Evolutionary conservation across 1,284 basidiomycete species (phyloP).

Genomic region (Mycosarcoma maydis): DNA sequence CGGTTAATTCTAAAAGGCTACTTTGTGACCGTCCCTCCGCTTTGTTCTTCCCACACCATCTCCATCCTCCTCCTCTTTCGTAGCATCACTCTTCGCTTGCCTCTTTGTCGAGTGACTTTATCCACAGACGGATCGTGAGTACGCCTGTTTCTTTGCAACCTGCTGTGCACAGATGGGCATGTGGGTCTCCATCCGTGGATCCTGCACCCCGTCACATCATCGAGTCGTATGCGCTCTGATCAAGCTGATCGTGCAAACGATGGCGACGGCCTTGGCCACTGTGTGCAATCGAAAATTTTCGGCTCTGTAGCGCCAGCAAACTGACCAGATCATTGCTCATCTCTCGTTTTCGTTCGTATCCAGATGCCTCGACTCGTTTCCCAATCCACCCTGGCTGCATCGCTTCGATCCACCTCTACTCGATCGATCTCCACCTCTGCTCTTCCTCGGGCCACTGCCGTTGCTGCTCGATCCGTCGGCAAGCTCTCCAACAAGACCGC

Average conservation of each 20-base stretch:
- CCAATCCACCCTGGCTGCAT: constrained; percentile 46
- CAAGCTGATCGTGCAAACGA: no score
- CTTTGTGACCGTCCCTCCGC: not conserved
- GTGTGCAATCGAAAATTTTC: no score
- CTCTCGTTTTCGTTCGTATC: no score
- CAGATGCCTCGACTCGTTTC: constrained; percentile 58
- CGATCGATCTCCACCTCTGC: constrained; percentile 52
- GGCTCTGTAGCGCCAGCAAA: not conserved
- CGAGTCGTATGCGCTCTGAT: no score
- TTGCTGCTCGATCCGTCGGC: constrained; percentile 34
- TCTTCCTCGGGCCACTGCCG: constrained; percentile 30
- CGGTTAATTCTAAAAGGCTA: not conserved
- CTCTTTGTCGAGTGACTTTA: constrained; percentile 18
- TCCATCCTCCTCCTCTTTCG: constrained; percentile 1
- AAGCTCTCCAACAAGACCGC: constrained; percentile 22
- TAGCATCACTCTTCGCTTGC: not conserved
- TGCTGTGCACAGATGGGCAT: not conserved
- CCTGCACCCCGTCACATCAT: no score
- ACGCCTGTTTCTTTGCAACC: not conserved
- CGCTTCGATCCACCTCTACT: constrained; percentile 48
- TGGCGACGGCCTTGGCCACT: no score
- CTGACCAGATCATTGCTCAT: not conserved
- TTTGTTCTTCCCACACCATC: constrained; percentile 12
- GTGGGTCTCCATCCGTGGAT: no score
- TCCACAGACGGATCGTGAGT: constrained; percentile 40